Conservation (phyloP, 1,139 yeast genomes). For the Zhuliangozyma blackwelliae region DNA sequence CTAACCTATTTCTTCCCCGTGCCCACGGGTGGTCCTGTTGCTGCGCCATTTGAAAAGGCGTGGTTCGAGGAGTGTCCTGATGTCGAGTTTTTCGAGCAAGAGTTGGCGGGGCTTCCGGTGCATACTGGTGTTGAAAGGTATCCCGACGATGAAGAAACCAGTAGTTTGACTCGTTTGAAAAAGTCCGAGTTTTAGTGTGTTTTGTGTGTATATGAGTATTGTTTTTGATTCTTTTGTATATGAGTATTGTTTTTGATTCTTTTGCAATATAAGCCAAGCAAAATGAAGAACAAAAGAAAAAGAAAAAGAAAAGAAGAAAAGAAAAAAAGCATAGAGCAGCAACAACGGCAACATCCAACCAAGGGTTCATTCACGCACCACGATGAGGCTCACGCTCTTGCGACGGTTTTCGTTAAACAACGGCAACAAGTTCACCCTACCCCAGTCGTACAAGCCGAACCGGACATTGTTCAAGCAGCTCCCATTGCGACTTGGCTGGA, state of each 20-base stretch:
- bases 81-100: slow-evolving; percentile 60
- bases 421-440: slow-evolving; percentile 7
- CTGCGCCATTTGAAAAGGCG: slow-evolving; percentile 47
- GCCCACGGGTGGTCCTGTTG: slow-evolving; percentile 49
- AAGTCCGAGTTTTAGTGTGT: too few relatives aligned
- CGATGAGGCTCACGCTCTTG: slow-evolving; percentile 3
- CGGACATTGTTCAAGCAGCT: slow-evolving; percentile 11
- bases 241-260: too few relatives aligned
- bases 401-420: slow-evolving; percentile 7
- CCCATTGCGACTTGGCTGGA: slow-evolving; percentile 14
- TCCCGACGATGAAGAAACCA: too few relatives aligned
- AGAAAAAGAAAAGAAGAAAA: too few relatives aligned
- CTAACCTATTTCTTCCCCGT: slow-evolving; percentile 56
- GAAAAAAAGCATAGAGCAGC: too few relatives aligned
- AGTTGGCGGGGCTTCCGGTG: slow-evolving; percentile 30
- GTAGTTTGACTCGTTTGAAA: too few relatives aligned
- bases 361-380: too few relatives aligned
- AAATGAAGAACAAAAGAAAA: too few relatives aligned
- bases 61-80: slow-evolving; percentile 63
- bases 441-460: slow-evolving; percentile 14
- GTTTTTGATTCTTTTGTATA: too few relatives aligned
- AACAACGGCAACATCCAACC: too few relatives aligned
- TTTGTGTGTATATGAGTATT: too few relatives aligned
- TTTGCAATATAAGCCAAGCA: too few relatives aligned
- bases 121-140: slow-evolving; percentile 6